Evolutionary conservation across 805 yeast genomes (phyloP).

Genomic region (Candida lessepsii): DNA sequence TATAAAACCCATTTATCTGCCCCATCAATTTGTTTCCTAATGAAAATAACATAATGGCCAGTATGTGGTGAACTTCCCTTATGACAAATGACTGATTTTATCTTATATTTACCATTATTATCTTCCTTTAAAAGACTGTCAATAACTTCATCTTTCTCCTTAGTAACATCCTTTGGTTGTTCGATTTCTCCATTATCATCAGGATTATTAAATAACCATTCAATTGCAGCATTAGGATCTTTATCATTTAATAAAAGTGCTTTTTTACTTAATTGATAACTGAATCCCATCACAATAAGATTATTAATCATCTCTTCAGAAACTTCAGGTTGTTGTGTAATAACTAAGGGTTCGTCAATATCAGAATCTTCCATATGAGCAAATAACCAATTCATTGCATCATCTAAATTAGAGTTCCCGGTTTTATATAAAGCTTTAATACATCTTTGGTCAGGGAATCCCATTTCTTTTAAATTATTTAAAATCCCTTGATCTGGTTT

Average conservation of each 20-base stretch:
- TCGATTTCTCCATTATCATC: constrained; percentile 66
- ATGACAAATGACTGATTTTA: constrained; percentile 77
- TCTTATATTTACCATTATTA: constrained; percentile 36
- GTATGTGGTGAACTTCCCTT: constrained; percentile 88
- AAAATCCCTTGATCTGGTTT: constrained; percentile 56
- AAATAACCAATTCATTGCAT: constrained; percentile 88
- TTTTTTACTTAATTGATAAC: constrained; percentile 60
- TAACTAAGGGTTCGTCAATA: constrained; percentile 57
- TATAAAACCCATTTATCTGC: constrained; percentile 66
- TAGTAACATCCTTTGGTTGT: constrained; percentile 28
- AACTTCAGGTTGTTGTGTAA: constrained; percentile 29
- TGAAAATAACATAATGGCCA: constrained; percentile 86
- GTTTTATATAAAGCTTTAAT: constrained; percentile 69
- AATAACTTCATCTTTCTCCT: constrained; percentile 17
- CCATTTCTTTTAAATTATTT: constrained; percentile 69
- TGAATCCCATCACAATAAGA: constrained; percentile 77
- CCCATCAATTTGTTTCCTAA: constrained; percentile 43
- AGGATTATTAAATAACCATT: constrained; percentile 85
- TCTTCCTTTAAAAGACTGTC: background rate
- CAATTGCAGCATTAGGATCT: constrained; percentile 76
- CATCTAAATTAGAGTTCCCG: constrained; percentile 62
- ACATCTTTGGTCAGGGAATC: constrained; percentile 72
- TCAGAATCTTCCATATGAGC: constrained; percentile 83
- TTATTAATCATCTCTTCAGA: constrained; percentile 42
- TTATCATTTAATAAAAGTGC: constrained; percentile 62